Percentiles rank a stretch among this genome's conserved stretches.
These are phyloP conservation scores for Musa troglodytarum DNA, from an alignment of 176 grass and related monocot species.

Conservation along the genomic window DNA sequence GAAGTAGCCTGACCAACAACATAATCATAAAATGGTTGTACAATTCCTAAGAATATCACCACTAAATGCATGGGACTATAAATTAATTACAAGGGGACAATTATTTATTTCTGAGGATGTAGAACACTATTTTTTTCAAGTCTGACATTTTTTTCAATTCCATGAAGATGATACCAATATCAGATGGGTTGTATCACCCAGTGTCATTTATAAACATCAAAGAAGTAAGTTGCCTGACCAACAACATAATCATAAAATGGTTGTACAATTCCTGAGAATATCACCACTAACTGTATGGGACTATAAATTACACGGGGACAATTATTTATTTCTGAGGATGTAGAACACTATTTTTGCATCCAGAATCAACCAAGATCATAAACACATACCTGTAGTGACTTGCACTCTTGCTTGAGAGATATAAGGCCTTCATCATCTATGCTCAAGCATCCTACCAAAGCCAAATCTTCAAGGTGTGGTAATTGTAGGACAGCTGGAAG, in stretches of 20 bases:
- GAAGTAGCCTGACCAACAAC: too few relatives aligned
- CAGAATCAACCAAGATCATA: neutral
- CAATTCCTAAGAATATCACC: too few relatives aligned
- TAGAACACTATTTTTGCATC: neutral
- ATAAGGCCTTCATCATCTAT: constrained; percentile 52
- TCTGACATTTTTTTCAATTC: neutral
- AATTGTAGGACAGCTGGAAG: constrained; percentile 52
- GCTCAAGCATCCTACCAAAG: constrained; percentile 44
- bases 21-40: too few relatives aligned
- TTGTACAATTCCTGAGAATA: too few relatives aligned
- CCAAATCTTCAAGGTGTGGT: constrained; percentile 49
- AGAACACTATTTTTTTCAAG: neutral
- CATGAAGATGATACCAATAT: neutral
- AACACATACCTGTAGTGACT: constrained; percentile 54
- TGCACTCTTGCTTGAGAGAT: constrained; percentile 43
- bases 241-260: too few relatives aligned
- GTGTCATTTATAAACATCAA: too few relatives aligned
- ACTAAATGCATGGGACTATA: neutral
- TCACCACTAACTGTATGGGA: neutral
- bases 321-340: neutral
- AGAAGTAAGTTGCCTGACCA: too few relatives aligned
- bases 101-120: neutral
- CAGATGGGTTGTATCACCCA: neutral
- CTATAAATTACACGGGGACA: neutral
- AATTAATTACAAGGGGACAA: neutral